These are phyloP conservation scores for Lactuca sativa DNA, from an alignment of 129 eudicot genomes.

Conservation along the genomic window DNA sequence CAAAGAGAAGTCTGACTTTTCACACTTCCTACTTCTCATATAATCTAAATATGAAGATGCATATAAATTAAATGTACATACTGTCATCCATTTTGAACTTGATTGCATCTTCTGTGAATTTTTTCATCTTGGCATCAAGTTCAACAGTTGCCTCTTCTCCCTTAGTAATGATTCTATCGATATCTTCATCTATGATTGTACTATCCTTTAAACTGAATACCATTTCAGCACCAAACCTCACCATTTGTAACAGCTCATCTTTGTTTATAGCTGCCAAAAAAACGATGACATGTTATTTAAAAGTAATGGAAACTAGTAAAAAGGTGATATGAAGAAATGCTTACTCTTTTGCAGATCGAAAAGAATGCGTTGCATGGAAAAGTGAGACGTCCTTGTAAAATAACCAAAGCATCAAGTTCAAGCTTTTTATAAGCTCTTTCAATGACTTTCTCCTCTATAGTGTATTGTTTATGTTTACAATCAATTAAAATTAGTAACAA, in stretches of 20 bases:
- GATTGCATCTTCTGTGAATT: slow-evolving; percentile 97
- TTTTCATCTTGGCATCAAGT: slow-evolving; percentile 99
- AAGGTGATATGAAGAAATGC: slow-evolving; percentile 11
- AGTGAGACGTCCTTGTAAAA: slow-evolving; percentile 98
- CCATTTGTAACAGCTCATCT: slow-evolving; percentile 98
- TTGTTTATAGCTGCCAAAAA: slow-evolving; percentile 92
- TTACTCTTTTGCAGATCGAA: slow-evolving; percentile 92
- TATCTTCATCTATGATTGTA: slow-evolving; percentile 97
- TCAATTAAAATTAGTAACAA: slow-evolving; percentile 14
- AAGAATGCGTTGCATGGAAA: too few relatives aligned
- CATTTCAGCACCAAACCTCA: slow-evolving; percentile 99
- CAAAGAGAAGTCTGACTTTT: too few relatives aligned
- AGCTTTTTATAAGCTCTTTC: slow-evolving; percentile 99
- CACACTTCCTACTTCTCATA: too few relatives aligned
- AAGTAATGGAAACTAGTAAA: not conserved
- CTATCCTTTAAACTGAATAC: slow-evolving; percentile 96
- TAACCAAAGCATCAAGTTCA: slow-evolving; percentile 98
- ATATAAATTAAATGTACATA: slow-evolving; percentile 31
- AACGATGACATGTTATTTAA: too few relatives aligned
- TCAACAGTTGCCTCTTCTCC: slow-evolving; percentile 98
- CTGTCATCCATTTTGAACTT: slow-evolving; percentile 97
- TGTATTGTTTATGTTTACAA: slow-evolving; percentile 60
- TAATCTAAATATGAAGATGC: not conserved
- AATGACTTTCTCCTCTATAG: slow-evolving; percentile 98
- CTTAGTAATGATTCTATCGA: slow-evolving; percentile 94